A percentile compares a stretch with the other conserved stretches of the same genome.
Conservation (phyloP, 2,329 filamentous ascomycete genomes). For the Aspergillus flavus region DNA sequence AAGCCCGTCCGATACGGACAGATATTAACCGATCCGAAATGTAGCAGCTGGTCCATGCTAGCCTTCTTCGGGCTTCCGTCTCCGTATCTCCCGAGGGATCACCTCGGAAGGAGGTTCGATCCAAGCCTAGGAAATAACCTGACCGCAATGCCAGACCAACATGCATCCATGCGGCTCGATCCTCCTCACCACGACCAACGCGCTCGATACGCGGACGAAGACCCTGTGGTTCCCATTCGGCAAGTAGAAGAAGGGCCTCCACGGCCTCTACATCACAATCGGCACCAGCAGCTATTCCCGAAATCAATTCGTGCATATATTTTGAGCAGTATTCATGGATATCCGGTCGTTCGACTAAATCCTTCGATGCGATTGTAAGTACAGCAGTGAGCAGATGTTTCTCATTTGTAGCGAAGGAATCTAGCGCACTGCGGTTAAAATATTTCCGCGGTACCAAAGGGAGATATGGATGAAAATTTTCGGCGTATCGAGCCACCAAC, state of each 20-base stretch:
- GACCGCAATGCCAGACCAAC: constrained; percentile 70
- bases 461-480: constrained; percentile 70
- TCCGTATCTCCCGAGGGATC: constrained; percentile 62
- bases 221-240: constrained; percentile 73
- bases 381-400: constrained; percentile 70
- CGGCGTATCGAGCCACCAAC: constrained; percentile 61
- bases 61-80: constrained; percentile 63
- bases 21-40: constrained; percentile 70
- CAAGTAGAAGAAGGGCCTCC: constrained; percentile 68
- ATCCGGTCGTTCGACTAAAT: constrained; percentile 64
- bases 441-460: constrained; percentile 66
- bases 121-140: constrained; percentile 70
- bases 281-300: constrained; percentile 66
- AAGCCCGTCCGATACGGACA: constrained; percentile 70
- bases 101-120: constrained; percentile 67
- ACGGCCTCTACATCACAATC: constrained; percentile 71
- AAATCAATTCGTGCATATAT: constrained; percentile 71
- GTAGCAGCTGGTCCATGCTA: constrained; percentile 71
- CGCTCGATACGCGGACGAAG: constrained; percentile 61
- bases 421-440: constrained; percentile 57
- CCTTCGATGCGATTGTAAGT: constrained; percentile 70
- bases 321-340: constrained; percentile 68
- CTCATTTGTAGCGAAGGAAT: constrained; percentile 61
- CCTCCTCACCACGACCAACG: constrained; percentile 72
- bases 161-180: constrained; percentile 76